Evolutionary conservation across 257 asterid species (phyloP).

Genomic region (Nicotiana noctiflora): DNA sequence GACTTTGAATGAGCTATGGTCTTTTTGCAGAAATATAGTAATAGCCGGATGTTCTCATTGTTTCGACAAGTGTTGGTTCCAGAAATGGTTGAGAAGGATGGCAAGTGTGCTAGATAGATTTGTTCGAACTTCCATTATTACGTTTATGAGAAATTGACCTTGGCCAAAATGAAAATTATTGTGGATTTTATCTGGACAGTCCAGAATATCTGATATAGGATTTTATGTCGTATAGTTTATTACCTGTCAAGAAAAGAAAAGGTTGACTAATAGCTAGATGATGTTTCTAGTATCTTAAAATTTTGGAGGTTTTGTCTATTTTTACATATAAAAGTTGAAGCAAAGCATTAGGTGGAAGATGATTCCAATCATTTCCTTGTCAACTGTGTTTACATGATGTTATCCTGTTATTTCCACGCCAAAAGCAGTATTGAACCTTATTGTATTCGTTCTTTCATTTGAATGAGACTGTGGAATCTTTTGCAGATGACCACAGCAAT

Average conservation of each 20-base stretch:
- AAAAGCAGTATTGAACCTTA: neutral
- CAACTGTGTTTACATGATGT: neutral
- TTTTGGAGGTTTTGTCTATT: neutral
- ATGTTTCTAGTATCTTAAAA: neutral
- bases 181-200: conserved; percentile 6
- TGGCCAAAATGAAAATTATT: conserved; percentile 10
- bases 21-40: neutral
- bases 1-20: neutral
- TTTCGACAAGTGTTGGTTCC: neutral
- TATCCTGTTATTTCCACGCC: neutral
- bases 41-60: neutral
- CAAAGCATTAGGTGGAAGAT: neutral
- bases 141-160: conserved; percentile 6
- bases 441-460: neutral
- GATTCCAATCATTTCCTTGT: neutral
- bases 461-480: conserved; percentile 4
- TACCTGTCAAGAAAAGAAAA: neutral
- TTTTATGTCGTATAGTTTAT: neutral
- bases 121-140: neutral
- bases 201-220: neutral
- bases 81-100: neutral
- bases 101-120: neutral
- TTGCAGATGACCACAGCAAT: conserved; percentile 67
- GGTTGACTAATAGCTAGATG: neutral
- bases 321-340: neutral